phyloP scores from a whole-genome alignment of 208 protist genomes.

The Acanthamoeba triangularis region DNA sequence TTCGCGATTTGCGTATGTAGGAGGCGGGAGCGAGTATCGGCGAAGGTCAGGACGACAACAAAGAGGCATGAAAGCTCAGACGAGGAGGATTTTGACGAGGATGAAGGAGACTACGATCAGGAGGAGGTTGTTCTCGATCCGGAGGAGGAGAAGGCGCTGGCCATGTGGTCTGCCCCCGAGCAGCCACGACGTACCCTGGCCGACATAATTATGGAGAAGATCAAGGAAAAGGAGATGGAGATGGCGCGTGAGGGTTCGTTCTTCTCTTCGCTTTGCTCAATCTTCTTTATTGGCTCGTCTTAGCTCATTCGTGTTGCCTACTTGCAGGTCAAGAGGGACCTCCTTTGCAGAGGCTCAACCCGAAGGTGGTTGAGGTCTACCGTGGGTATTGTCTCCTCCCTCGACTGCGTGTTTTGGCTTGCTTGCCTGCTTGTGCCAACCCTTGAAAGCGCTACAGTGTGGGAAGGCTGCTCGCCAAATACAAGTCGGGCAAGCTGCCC shows the following conservation, averaged over 20 bases:
- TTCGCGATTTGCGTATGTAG: background rate
- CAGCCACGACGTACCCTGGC: constrained; percentile 71
- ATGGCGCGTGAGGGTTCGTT: constrained; percentile 55
- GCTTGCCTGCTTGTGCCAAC: background rate
- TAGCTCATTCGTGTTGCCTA: background rate
- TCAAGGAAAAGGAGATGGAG: constrained; percentile 72
- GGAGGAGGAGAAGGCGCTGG: constrained; percentile 54
- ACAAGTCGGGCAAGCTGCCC: constrained; percentile 99
- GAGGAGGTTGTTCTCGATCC: constrained; percentile 61
- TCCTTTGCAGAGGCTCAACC: constrained; percentile 43
- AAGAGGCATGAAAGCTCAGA: constrained; percentile 49
- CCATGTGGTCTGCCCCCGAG: constrained; percentile 43
- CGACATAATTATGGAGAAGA: constrained; percentile 80
- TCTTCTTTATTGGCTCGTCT: background rate
- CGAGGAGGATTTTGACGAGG: constrained; percentile 64
- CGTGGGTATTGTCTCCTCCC: constrained; percentile 29
- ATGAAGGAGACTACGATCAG: constrained; percentile 70
- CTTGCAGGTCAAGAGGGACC: constrained; percentile 22
- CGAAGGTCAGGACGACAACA: background rate
- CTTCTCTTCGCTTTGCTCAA: background rate
- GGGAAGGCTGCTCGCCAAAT: constrained; percentile 96
- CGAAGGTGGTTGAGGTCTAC: constrained; percentile 77
- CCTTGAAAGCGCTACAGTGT: constrained; percentile 85
- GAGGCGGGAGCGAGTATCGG: background rate
- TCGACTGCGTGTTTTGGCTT: background rate